Evolutionary conservation across 495 filamentous ascomycete genomes (phyloP).

Genomic region (Alectoria sarmentosa): DNA sequence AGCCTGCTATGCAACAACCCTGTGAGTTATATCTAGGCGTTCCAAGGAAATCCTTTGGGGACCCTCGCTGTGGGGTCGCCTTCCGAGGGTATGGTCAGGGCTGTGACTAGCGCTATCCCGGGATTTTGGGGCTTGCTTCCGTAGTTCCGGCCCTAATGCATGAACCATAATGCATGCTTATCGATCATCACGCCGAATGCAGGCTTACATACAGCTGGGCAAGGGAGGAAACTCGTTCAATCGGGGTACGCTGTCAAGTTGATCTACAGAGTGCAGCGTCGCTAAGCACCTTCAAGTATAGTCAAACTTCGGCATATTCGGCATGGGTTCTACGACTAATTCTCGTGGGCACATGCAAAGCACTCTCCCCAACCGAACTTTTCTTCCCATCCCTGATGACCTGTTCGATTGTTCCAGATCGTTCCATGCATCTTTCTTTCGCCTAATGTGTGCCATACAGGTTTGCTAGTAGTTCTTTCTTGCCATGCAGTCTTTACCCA

Average conservation of each 20-base stretch:
- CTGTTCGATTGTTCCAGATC: too few relatives aligned
- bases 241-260: background rate
- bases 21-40: too few relatives aligned
- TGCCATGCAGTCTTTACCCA: too few relatives aligned
- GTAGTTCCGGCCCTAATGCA: background rate
- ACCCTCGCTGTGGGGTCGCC: too few relatives aligned
- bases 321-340: background rate
- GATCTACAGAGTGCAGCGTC: background rate
- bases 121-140: too few relatives aligned
- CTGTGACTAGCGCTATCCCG: too few relatives aligned
- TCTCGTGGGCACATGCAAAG: background rate
- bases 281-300: background rate
- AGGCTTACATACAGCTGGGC: background rate
- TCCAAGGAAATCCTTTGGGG: too few relatives aligned
- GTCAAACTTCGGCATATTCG: background rate
- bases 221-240: background rate
- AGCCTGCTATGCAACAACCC: too few relatives aligned
- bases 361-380: background rate
- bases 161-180: background rate
- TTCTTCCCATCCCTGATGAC: background rate
- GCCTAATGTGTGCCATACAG: too few relatives aligned
- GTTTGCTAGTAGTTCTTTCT: too few relatives aligned
- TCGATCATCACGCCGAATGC: background rate
- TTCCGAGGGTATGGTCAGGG: too few relatives aligned
- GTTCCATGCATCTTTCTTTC: too few relatives aligned